phyloP scores from a whole-genome alignment of 148 eudicot species.

The Gaultheria prostrata region DNA sequence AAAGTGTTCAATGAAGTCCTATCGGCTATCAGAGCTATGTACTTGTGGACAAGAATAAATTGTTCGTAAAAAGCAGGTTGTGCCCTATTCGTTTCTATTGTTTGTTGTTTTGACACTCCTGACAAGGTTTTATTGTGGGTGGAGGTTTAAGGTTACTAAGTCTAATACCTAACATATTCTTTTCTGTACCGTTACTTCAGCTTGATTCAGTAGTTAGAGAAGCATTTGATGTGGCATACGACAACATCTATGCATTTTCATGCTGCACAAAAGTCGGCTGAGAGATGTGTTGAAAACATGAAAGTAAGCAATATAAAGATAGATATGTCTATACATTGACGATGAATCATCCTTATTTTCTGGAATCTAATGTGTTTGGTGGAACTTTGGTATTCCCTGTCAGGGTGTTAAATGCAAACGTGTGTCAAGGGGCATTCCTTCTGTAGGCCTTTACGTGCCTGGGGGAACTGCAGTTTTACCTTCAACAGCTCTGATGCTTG shows the following conservation, averaged over 20 bases:
- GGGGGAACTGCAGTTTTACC: constrained; percentile 99
- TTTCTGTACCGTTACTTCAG: constrained; percentile 34
- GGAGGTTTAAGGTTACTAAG: not conserved
- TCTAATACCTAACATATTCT: not conserved
- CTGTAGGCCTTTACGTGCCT: constrained; percentile 98
- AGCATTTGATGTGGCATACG: constrained; percentile 96
- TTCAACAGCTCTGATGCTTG: constrained; percentile 95
- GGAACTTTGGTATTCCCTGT: not conserved
- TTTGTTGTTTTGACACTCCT: not conserved
- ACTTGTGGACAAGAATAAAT: not conserved
- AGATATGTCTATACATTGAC: not conserved
- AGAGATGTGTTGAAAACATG: constrained; percentile 81
- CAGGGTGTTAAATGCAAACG: constrained; percentile 99
- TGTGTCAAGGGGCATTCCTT: constrained; percentile 78
- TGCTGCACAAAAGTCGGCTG: constrained; percentile 82
- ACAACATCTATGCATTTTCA: constrained; percentile 96
- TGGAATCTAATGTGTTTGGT: constrained; percentile 20
- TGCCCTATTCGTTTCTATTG: not conserved
- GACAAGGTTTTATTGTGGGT: not conserved
- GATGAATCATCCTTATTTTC: constrained; percentile 7
- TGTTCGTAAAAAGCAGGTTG: not conserved
- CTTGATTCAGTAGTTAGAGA: constrained; percentile 85
- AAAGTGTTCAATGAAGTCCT: constrained; percentile 87
- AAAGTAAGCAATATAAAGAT: constrained; percentile 45
- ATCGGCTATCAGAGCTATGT: constrained; percentile 61